A percentile compares a stretch with the other conserved stretches of the same genome.
Conservation (phyloP, 495 filamentous ascomycete genomes). For the Aspergillus hancockii region DNA sequence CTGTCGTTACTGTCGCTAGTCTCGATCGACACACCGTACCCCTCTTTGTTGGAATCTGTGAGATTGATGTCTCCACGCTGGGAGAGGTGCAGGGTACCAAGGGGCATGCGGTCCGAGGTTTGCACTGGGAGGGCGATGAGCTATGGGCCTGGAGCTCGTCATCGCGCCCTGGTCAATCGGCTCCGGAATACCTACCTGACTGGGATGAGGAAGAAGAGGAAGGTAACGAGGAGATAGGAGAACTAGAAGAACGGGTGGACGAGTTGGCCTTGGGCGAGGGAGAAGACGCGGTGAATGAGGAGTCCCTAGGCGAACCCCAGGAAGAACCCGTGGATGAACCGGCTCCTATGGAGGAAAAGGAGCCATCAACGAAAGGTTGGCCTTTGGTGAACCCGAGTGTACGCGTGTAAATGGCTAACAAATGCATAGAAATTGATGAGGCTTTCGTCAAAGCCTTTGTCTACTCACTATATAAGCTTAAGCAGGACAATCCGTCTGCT, state of each 20-base stretch:
- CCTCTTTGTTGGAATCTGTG: conserved; percentile 64
- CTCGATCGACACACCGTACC: conserved; percentile 61
- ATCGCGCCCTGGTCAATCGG: conserved; percentile 51
- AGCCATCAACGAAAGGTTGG: conserved; percentile 59
- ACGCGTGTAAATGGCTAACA: conserved; percentile 19
- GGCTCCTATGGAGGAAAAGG: conserved; percentile 42
- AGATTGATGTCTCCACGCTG: conserved; percentile 63
- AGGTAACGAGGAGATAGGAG: conserved; percentile 29
- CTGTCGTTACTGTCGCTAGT: conserved; percentile 67
- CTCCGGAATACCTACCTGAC: conserved; percentile 52
- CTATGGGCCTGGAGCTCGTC: conserved; percentile 64
- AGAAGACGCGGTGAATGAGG: conserved; percentile 30
- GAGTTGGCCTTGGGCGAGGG: conserved; percentile 43
- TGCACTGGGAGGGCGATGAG: conserved; percentile 78
- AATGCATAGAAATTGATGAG: conserved; percentile 63
- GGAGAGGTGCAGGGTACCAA: conserved; percentile 62
- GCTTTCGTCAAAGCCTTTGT: conserved; percentile 69
- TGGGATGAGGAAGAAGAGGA: conserved; percentile 44
- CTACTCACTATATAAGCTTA: conserved; percentile 60
- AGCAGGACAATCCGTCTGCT: conserved; percentile 48
- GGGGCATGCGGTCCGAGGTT: conserved; percentile 65
- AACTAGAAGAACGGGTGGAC: conserved; percentile 41
- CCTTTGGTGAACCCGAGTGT: not conserved
- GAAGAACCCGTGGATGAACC: conserved; percentile 20
- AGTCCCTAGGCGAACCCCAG: conserved; percentile 19